phyloP scores from a whole-genome alignment of 495 filamentous ascomycete genomes.

The Aspergillus biplanus region DNA sequence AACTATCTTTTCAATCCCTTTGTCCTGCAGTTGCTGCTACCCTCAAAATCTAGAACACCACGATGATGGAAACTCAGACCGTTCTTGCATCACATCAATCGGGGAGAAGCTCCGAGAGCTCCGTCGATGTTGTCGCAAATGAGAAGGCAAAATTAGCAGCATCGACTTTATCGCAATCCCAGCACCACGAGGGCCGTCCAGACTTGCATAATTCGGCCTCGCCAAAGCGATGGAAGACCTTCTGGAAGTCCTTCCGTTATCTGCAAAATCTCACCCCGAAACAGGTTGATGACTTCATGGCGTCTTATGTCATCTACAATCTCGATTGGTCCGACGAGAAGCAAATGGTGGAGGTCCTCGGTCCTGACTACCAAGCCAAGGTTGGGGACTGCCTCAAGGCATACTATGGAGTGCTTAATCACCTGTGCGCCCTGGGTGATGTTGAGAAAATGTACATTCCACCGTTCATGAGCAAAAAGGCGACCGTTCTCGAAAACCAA shows the following conservation, averaged over 20 bases:
- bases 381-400: slow-evolving; percentile 63
- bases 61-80: slow-evolving; percentile 26
- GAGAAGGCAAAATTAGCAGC: slow-evolving; percentile 41
- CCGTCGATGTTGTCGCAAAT: slow-evolving; percentile 41
- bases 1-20: not conserved
- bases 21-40: not conserved
- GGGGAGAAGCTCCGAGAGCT: slow-evolving; percentile 47
- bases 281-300: slow-evolving; percentile 68
- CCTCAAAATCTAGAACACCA: not conserved
- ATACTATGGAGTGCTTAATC: slow-evolving; percentile 67
- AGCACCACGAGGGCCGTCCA: slow-evolving; percentile 23
- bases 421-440: slow-evolving; percentile 66
- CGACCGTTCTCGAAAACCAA: slow-evolving; percentile 55
- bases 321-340: slow-evolving; percentile 64
- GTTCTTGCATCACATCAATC: slow-evolving; percentile 29
- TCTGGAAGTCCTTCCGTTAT: slow-evolving; percentile 59
- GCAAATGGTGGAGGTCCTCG: slow-evolving; percentile 60
- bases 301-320: slow-evolving; percentile 68
- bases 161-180: slow-evolving; percentile 23
- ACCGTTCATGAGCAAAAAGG: slow-evolving; percentile 61
- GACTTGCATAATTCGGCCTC: slow-evolving; percentile 52
- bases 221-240: slow-evolving; percentile 57
- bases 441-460: slow-evolving; percentile 74
- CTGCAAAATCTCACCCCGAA: slow-evolving; percentile 59
- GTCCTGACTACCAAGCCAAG: slow-evolving; percentile 59